These are phyloP conservation scores for Helicostylum pulchrum DNA, from an alignment of 192 early-diverging fungal genomes.

Conservation along the genomic window DNA sequence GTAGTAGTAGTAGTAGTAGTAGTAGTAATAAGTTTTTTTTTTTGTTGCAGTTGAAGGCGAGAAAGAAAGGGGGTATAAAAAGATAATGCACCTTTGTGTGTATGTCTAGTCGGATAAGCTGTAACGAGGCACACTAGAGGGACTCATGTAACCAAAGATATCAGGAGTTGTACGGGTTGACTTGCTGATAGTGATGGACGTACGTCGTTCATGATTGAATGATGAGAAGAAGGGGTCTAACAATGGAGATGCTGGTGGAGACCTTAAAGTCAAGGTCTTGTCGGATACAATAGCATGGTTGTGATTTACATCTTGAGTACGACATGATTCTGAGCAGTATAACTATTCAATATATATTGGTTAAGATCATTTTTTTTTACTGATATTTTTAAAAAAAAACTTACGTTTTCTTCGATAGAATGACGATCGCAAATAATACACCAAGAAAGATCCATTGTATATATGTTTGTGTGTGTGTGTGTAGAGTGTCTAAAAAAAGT, in stretches of 20 bases:
- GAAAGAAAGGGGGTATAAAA: background rate
- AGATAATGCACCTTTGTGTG: background rate
- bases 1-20: background rate
- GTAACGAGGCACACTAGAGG: background rate
- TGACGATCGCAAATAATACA: constrained; percentile 16
- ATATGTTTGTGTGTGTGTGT: background rate
- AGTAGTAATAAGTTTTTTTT: background rate
- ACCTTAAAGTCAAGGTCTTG: background rate
- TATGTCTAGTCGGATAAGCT: background rate
- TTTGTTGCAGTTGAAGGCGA: background rate
- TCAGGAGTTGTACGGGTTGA: background rate
- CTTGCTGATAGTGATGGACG: constrained; percentile 4
- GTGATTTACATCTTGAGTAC: constrained; percentile 4
- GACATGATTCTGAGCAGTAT: constrained; percentile 14
- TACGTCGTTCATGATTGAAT: constrained; percentile 12
- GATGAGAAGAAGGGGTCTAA: constrained; percentile 7
- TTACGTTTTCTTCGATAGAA: constrained; percentile 12
- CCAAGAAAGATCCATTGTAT: constrained; percentile 17
- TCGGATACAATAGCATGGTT: background rate
- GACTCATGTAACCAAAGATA: background rate
- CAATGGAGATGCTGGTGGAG: constrained; percentile 14
- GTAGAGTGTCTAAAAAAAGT: too few relatives aligned
- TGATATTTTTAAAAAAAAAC: background rate
- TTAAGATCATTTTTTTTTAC: too few relatives aligned
- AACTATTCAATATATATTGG: background rate